Conservation (phyloP, 345 rosid genomes). For the Populus tremula region DNA sequence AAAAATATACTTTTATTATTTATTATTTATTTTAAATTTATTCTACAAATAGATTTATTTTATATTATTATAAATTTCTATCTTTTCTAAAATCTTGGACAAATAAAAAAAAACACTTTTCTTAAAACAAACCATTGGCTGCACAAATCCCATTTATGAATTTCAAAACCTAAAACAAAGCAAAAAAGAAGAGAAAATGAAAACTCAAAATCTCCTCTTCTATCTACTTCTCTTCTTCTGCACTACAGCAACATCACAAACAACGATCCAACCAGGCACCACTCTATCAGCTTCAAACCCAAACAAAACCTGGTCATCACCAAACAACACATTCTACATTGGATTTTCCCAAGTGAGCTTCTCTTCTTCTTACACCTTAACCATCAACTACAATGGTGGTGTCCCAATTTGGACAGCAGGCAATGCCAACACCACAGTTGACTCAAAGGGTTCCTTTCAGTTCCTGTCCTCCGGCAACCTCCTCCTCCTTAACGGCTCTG, state of each 20-base stretch:
- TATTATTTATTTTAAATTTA: too few relatives aligned
- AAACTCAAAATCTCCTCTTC: not conserved
- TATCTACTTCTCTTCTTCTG: not conserved
- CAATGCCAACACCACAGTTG: constrained; percentile 30
- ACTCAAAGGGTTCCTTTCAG: constrained; percentile 42
- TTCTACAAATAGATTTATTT: too few relatives aligned
- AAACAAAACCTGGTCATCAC: constrained; percentile 42
- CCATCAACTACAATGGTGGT: constrained; percentile 44
- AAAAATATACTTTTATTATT: too few relatives aligned
- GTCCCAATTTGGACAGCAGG: constrained; percentile 57
- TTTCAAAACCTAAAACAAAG: not conserved
- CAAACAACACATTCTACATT: constrained; percentile 38
- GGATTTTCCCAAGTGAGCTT: constrained; percentile 38
- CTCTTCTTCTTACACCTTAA: constrained; percentile 36
- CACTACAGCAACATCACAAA: constrained; percentile 6
- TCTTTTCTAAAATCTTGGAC: too few relatives aligned
- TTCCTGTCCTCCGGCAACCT: constrained; percentile 51
- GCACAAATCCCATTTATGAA: too few relatives aligned
- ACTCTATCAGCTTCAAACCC: constrained; percentile 43
- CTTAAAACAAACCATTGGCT: too few relatives aligned
- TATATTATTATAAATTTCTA: too few relatives aligned
- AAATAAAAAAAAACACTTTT: too few relatives aligned
- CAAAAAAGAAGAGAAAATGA: not conserved
- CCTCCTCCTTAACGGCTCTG: constrained; percentile 58
- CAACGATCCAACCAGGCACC: constrained; percentile 34